Conservation (phyloP, 768 basidiomycete species). For the Amyloporia xantha region DNA sequence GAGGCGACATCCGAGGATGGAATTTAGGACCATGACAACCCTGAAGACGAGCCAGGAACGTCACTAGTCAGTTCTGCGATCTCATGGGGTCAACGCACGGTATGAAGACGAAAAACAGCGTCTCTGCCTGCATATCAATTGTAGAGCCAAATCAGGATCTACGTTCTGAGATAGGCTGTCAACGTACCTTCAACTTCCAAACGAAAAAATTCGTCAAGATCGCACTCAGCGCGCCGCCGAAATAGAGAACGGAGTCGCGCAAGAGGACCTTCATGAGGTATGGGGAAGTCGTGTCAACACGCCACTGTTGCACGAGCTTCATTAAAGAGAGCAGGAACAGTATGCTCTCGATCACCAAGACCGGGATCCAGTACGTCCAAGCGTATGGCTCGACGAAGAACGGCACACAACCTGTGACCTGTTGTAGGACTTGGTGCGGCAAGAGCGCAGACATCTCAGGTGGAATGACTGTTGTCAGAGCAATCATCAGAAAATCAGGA, state of each 20-base stretch:
- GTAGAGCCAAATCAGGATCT: neutral
- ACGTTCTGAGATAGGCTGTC: neutral
- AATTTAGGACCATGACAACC: neutral
- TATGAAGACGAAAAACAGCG: neutral
- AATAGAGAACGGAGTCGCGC: slow-evolving; percentile 2
- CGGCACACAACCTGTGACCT: neutral
- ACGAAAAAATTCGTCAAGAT: slow-evolving; percentile 3
- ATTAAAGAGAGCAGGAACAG: neutral
- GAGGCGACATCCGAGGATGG: neutral
- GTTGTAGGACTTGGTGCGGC: neutral
- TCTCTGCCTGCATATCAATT: neutral
- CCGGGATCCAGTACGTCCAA: slow-evolving; percentile 1
- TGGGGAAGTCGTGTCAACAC: neutral
- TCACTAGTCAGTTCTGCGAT: neutral
- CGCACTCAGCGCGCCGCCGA: neutral
- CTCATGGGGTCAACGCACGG: neutral
- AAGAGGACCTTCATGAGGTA: neutral
- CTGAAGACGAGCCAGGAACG: too few species aligned
- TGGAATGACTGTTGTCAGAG: too few species aligned
- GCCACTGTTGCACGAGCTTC: neutral
- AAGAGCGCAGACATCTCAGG: too few species aligned
- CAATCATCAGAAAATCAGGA: too few species aligned
- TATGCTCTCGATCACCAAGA: neutral
- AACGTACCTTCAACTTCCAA: neutral
- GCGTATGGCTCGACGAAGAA: neutral